Evolutionary conservation across 108 stramenopile genomes (phyloP), one percentile per base, ranked within the genome.

Genomic region (Discostella pseudostelligera): DNA sequence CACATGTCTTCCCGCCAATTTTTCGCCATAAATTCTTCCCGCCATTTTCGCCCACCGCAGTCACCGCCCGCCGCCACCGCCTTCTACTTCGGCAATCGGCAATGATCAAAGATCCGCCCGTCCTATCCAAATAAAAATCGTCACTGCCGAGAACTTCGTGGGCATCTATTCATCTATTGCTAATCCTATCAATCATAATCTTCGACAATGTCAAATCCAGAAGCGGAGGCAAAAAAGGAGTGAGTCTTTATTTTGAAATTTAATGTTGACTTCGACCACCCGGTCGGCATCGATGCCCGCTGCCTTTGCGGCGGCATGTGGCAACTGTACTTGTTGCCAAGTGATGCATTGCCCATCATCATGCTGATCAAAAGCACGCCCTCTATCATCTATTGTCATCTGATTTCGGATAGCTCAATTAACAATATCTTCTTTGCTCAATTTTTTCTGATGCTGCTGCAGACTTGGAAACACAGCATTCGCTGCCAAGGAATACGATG

Each of bases 391-490:
- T 26, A 50, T 35, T 74, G 10, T 40, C 21, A 12, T 49, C 40
- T 1, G 1, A 3, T 50, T 39, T 25, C 5, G 50, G 9, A 19
- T 39, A 29, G 36, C 48, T 53, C 22, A 17, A 0, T 7, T 39
- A 24, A 19, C 22, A 12, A 25, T 32, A 42, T 21, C 49, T 5
- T 36, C 46, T 1, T 24, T 20, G 0, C 3, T 50, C 47, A 7
- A 48, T 22, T 22, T 48, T 9, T 6, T n/a, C 12, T 25, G 22
- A 12, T 19, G 16, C 16, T 17, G 12, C 19, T n/a, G 12, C 62
- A 92, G 90, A 72, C 86, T 94, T 8, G 97, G 97, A 46, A 97
- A 97, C 77, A 76, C 80, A 63, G 87, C 87, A 10, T 94, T 96
- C 54, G 76, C 88, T 13, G 72, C 69, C 9, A 88, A 92, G 48